phyloP scores from a whole-genome alignment of 495 filamentous ascomycete genomes.

The Geoglossum glabrum region DNA sequence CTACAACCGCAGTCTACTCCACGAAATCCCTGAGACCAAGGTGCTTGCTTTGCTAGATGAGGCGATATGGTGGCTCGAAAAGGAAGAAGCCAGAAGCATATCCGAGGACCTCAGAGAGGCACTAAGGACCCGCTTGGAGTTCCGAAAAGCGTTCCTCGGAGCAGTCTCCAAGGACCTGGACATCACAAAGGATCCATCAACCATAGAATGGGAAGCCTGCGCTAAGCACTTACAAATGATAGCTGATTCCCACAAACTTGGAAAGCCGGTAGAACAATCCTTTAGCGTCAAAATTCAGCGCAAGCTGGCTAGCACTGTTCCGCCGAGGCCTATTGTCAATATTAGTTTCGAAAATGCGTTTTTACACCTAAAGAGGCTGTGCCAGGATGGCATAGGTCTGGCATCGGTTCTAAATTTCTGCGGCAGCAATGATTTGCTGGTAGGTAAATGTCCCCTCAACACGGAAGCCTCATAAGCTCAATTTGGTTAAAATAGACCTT shows the following conservation, averaged over 20 bases:
- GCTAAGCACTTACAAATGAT: slow-evolving; percentile 28
- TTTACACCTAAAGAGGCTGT: slow-evolving; percentile 45
- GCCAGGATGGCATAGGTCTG: slow-evolving; percentile 49
- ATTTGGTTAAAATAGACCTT: slow-evolving; percentile 28
- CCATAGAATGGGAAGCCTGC: slow-evolving; percentile 23
- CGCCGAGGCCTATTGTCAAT: slow-evolving; percentile 74
- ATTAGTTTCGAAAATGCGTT: slow-evolving; percentile 52
- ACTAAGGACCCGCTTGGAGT: slow-evolving; percentile 37
- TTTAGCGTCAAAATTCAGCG: slow-evolving; percentile 86
- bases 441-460: slow-evolving; percentile 15
- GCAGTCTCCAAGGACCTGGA: slow-evolving; percentile 25
- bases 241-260: slow-evolving; percentile 35
- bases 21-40: slow-evolving; percentile 32
- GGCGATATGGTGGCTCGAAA: slow-evolving; percentile 34
- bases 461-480: not conserved
- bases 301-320: slow-evolving; percentile 73
- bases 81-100: slow-evolving; percentile 21
- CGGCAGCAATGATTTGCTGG: slow-evolving; percentile 47
- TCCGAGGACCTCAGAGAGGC: slow-evolving; percentile 33
- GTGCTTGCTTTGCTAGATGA: slow-evolving; percentile 39
- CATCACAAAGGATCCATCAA: slow-evolving; percentile 19
- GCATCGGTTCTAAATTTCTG: slow-evolving; percentile 45
- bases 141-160: slow-evolving; percentile 41
- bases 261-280: slow-evolving; percentile 45
- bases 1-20: slow-evolving; percentile 60